Evolutionary conservation across 257 asterid genomes (phyloP).

Genomic region (Buddleja alternifolia): DNA sequence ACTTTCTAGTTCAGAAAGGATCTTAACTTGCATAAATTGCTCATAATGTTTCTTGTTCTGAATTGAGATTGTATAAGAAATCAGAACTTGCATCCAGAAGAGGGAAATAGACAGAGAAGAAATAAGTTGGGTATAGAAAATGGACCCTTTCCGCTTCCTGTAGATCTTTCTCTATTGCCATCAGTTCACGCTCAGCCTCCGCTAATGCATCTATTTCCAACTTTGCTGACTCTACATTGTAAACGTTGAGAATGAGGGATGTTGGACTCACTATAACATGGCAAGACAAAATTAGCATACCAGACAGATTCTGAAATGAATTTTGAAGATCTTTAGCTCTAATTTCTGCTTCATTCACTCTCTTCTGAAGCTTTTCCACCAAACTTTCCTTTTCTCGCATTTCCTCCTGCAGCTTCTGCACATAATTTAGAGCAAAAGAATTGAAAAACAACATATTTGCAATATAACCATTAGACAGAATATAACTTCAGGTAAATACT

Average conservation of each 20-base stretch:
- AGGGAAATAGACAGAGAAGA: slow-evolving; percentile 9
- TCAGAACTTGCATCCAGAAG: slow-evolving; percentile 12
- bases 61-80: slow-evolving; percentile 24
- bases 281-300: slow-evolving; percentile 47
- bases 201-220: slow-evolving; percentile 66
- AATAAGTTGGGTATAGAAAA: slow-evolving; percentile 29
- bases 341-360: slow-evolving; percentile 55
- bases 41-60: slow-evolving; percentile 75
- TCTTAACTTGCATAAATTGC: slow-evolving; percentile 49
- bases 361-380: slow-evolving; percentile 56
- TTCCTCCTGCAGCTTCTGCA: slow-evolving; percentile 65
- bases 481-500: slow-evolving; percentile 20
- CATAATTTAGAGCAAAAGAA: slow-evolving; percentile 28
- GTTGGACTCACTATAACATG: slow-evolving; percentile 14
- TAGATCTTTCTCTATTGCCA: slow-evolving; percentile 53
- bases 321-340: slow-evolving; percentile 51
- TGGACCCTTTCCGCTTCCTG: slow-evolving; percentile 58
- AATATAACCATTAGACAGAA: slow-evolving; percentile 24
- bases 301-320: slow-evolving; percentile 61
- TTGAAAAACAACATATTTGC: background rate
- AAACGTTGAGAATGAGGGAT: slow-evolving; percentile 25
- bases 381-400: slow-evolving; percentile 49
- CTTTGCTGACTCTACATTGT: slow-evolving; percentile 66
- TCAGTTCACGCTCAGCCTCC: slow-evolving; percentile 68
- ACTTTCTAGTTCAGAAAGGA: slow-evolving; percentile 53